Conservation (phyloP, 495 filamentous ascomycete genomes). For the Penicillium samsonianum region DNA sequence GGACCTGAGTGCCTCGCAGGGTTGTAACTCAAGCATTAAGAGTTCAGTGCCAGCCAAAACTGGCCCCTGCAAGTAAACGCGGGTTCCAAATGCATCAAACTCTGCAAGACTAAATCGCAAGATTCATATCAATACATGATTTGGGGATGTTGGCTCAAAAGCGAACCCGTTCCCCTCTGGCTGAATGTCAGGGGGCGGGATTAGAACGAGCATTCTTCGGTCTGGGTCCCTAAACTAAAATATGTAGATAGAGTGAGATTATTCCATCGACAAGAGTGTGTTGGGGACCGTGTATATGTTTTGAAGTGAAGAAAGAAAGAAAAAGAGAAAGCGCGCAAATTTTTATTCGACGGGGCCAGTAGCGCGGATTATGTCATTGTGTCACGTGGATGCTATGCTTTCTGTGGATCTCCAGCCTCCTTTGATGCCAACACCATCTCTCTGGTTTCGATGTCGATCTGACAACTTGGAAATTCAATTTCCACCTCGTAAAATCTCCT, state of each 20-base stretch:
- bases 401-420: not conserved
- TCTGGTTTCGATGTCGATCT: not conserved
- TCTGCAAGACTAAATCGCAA: not conserved
- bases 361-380: slow-evolving; percentile 10
- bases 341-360: slow-evolving; percentile 20
- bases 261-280: slow-evolving; percentile 47
- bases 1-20: not conserved
- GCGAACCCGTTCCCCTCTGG: slow-evolving; percentile 49
- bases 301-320: slow-evolving; percentile 31
- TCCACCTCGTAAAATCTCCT: too few species aligned
- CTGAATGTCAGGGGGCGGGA: slow-evolving; percentile 41
- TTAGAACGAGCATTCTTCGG: slow-evolving; percentile 50
- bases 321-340: slow-evolving; percentile 18
- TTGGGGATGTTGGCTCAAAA: slow-evolving; percentile 48
- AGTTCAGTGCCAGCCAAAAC: not conserved
- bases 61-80: not conserved
- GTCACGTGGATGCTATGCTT: not conserved
- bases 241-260: slow-evolving; percentile 37
- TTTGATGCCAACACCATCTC: not conserved
- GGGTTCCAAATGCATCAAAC: not conserved
- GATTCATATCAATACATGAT: not conserved
- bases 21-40: slow-evolving; percentile 5
- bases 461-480: too few species aligned
- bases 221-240: slow-evolving; percentile 52
- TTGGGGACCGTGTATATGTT: slow-evolving; percentile 37